Evolutionary conservation across 2,329 filamentous ascomycete species (phyloP).

Genomic region (Alternaria triticimaculans): DNA sequence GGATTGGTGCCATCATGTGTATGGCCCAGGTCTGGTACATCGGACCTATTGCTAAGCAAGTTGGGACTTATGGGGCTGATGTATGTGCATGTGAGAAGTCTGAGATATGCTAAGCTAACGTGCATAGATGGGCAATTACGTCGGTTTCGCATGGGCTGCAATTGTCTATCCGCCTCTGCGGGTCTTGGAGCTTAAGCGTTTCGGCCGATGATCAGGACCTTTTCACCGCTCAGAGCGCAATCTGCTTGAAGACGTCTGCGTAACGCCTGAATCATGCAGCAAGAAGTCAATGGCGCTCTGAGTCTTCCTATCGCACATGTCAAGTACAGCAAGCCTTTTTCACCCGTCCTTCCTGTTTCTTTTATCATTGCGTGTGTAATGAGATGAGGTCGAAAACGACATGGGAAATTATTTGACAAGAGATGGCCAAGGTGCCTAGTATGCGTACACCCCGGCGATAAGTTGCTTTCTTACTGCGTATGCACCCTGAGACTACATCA

Average conservation of each 20-base stretch:
- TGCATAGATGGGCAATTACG: slow-evolving; percentile 62
- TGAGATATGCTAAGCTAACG: background rate
- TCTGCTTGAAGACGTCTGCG: background rate
- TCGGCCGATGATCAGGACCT: slow-evolving; percentile 51
- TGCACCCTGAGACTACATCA: background rate
- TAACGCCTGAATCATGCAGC: background rate
- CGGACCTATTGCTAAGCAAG: slow-evolving; percentile 65
- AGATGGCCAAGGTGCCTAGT: background rate
- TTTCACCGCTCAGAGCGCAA: background rate
- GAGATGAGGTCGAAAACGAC: background rate
- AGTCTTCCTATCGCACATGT: background rate
- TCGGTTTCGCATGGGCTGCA: slow-evolving; percentile 66
- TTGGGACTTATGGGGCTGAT: slow-evolving; percentile 65
- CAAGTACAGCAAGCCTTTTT: background rate
- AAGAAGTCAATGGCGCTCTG: background rate
- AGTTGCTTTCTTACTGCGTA: background rate
- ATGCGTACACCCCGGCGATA: rapidly evolving
- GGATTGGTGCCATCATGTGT: slow-evolving; percentile 68
- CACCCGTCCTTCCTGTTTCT: background rate
- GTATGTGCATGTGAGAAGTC: slow-evolving; percentile 45
- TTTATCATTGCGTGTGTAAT: background rate
- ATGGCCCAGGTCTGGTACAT: slow-evolving; percentile 76
- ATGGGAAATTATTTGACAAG: background rate
- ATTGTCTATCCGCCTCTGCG: slow-evolving; percentile 63
- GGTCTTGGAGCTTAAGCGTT: slow-evolving; percentile 58